Evolutionary conservation across 805 yeast genomes (phyloP), one percentile per base, ranked within the genome.

Genomic region (Tetrapisispora pingtungensis): DNA sequence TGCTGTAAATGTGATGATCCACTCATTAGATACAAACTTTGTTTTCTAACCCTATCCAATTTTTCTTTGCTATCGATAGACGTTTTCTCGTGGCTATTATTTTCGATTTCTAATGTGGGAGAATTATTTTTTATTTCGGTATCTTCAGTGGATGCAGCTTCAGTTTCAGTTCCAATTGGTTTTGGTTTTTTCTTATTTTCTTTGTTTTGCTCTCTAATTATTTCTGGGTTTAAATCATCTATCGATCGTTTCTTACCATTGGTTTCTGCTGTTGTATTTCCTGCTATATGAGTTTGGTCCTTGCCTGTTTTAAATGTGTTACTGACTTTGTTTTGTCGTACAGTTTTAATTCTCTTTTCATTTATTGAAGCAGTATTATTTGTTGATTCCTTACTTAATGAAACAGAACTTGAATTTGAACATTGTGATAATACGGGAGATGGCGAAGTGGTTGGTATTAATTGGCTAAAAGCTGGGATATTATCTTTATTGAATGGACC

Each of bases 401-500:
- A 28, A 3, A 33, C 10, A 12, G 40, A 37, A 18, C 40, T 37
- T 4, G 24, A 20, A 37, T 28, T 37, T 3, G 33, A 27, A 28
- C 33, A 28, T 20, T 37, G 27, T 15, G 37, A 35, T 12, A 22
- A 22, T 20, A 20, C 37, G 5, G 33, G 17, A 17, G 33, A 27
- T 10, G 33, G 7, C 6, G 40, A 24, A 4, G 18, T n/a, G 4
- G n/a, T 24, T 12, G 42, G 42, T 24, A 40, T 20, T 10, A 14
- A 12, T 32, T 24, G 31, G 7, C 15, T 20, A 27, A 40, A 40
- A 4, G n/a, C 10, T 17, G 65, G 65, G 14, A 70, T 52, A 12
- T 58, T 51, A 4, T 52, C 43, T 17, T 53, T 33, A 36, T 67
- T 69, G 49, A 74, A 69, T 22, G 54, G 62, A 19, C 59, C 63